Evolutionary conservation across 1,139 yeast species (phyloP), one percentile per base, ranked within the genome.

Genomic region (Geotrichum macrosporum): DNA sequence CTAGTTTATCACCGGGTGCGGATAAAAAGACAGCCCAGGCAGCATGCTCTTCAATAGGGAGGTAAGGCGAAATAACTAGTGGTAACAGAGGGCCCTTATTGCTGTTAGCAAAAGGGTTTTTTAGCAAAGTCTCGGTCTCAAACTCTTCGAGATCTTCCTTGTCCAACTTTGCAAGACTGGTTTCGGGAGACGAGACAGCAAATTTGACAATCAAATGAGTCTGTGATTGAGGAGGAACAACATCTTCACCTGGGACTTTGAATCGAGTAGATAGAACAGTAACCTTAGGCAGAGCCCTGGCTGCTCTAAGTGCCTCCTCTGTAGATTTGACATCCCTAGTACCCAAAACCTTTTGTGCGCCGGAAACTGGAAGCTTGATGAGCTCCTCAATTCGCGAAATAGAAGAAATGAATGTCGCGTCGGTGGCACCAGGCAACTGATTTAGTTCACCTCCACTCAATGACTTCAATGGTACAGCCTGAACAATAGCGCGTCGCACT

Each of bases 241-340:
- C 71, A 22, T 70, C 66, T 69, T 89, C 97, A 32, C 97, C 98
- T 3, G 96, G 94, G 36, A 89, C 96, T 54, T 78, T 76, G 67
- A 89, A 87, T 50, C 76, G 78, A 39, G 95, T 81, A 46, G 78
- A 78, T 36, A 88, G 56, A 18, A 89, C 70, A 57, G 84, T 80
- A 50, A 92, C 68, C 39, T 73, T 69, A 35, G 97, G 96, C 35
- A 87, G 77, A 44, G 73, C 71, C 5, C 74, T 62, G 2, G 94
- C 95, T 48, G 81, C 75, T 10, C 71, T 66, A 44, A 83, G 63
- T 2, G 87, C 75, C 30, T 72, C 70, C 20, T 71, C 69, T 52
- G 79, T 79, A 19, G 30, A 34, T 15, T 41, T 43, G n/a, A 34
- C 27, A 22, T 30, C 21, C 27, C 41, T 35, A 22, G 50, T 48